Conservation (phyloP, 2,329 filamentous ascomycete species). For the Epichloe festucae region DNA sequence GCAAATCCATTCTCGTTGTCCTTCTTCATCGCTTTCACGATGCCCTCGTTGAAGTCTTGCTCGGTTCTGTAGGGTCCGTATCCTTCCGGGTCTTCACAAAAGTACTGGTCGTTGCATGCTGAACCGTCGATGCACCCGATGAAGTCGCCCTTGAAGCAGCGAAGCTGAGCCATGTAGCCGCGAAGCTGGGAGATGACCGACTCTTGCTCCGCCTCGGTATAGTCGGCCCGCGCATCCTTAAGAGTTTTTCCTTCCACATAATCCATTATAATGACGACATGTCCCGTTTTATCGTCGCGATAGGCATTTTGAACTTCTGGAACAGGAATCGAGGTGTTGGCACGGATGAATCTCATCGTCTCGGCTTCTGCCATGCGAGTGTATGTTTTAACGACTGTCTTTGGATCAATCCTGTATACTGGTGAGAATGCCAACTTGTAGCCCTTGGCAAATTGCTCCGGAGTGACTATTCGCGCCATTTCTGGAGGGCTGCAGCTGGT, state of each 20-base stretch:
- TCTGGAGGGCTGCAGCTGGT: neutral
- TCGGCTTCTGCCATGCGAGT: slow-evolving; percentile 5
- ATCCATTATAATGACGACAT: slow-evolving; percentile 10
- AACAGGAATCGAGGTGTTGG: slow-evolving; percentile 7
- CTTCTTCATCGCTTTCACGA: slow-evolving; percentile 9
- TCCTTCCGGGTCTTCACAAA: slow-evolving; percentile 5
- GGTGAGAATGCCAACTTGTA: neutral
- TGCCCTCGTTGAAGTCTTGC: slow-evolving; percentile 10
- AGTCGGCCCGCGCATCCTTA: slow-evolving; percentile 7
- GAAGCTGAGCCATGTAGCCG: slow-evolving; percentile 10
- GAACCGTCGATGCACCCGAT: slow-evolving; percentile 11
- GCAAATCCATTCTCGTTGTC: slow-evolving; percentile 1
- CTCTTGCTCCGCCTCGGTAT: slow-evolving; percentile 6
- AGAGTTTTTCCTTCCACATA: slow-evolving; percentile 9
- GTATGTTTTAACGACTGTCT: slow-evolving; percentile 8
- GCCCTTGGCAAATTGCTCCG: neutral
- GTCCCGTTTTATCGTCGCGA: slow-evolving; percentile 4
- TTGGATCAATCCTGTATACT: neutral
- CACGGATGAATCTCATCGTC: slow-evolving; percentile 8
- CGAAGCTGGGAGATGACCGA: slow-evolving; percentile 10
- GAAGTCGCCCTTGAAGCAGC: slow-evolving; percentile 8
- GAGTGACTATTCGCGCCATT: neutral
- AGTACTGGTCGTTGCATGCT: slow-evolving; percentile 11
- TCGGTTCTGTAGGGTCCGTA: slow-evolving; percentile 10
- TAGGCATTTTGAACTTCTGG: slow-evolving; percentile 5